Evolutionary conservation across 2,329 filamentous ascomycete genomes (phyloP), one percentile per base, ranked within the genome.

Genomic region (Aspergillus costaricaensis): DNA sequence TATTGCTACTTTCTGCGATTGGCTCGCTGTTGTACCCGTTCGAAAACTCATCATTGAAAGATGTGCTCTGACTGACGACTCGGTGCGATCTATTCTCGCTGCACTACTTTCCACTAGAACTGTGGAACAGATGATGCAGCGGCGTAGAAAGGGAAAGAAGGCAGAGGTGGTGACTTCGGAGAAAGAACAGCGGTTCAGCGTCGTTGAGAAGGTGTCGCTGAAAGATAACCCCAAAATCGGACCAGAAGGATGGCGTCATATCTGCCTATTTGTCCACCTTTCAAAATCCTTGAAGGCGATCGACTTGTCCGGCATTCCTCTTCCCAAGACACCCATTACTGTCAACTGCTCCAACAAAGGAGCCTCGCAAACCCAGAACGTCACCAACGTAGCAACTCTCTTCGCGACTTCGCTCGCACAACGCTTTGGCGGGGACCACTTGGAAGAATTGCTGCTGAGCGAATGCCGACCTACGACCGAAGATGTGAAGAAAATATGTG

Each of bases 151-250:
- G 43, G 66, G 68, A 1, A 75, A 79, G 68, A 79, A 77, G 19
- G 69, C 73, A 1, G 71, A 76, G 23, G 65, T 70, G 3, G 70
- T 72, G 38, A 44, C 70, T 17, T 54, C 62, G 49, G 60, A 69
- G 55, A 72, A 68, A 50, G 71, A 73, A 57, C 76, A 77, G 60
- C 70, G 70, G 52, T 75, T 77, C 51, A 92, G 92, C 15, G 87
- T 96, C 1, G 86, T 98, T 4, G 92, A 97, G 78, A 90, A 92
- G 63, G 79, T 99, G 6, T 90, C 91, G 1, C 78, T 99, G 44
- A 96, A 96, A 77, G 92, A 96, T 77, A 98, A 98, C 72, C 77
- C 82, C 1, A 94, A 92, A 70, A 88, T 98, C 61, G 90, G 91
- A 0, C 82, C 83, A 0, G 90, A 96, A 64, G 95, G 94, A 15